These are phyloP conservation scores for Podospora pseudoanserina DNA, from an alignment of 495 filamentous ascomycete species.

Conservation along the genomic window DNA sequence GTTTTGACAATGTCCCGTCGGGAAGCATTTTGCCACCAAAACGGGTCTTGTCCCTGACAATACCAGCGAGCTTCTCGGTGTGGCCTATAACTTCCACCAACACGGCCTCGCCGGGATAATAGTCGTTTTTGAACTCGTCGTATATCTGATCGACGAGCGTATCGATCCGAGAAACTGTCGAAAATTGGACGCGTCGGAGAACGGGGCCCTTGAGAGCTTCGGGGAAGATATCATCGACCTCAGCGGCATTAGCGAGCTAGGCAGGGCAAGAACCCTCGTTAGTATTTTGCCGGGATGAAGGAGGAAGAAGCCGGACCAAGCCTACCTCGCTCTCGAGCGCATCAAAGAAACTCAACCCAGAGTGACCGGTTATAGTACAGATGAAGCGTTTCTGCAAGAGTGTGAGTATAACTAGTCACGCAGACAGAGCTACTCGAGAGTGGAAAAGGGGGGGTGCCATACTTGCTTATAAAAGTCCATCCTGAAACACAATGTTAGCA, in stretches of 20 bases:
- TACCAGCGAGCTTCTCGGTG: constrained; percentile 68
- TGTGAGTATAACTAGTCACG: constrained; percentile 18
- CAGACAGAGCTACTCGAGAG: background rate
- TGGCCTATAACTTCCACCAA: constrained; percentile 61
- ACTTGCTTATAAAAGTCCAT: constrained; percentile 94
- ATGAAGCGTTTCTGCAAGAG: constrained; percentile 72
- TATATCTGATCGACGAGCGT: constrained; percentile 64
- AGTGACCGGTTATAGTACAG: constrained; percentile 92
- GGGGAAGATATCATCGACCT: constrained; percentile 87
- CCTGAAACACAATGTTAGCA: constrained; percentile 43
- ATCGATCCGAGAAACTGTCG: constrained; percentile 85
- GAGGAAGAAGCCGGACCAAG: constrained; percentile 8
- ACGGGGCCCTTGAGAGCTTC: constrained; percentile 89
- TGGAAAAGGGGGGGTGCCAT: constrained; percentile 21
- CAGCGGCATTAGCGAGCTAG: constrained; percentile 77
- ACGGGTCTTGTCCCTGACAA: constrained; percentile 82
- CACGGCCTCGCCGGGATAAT: constrained; percentile 88
- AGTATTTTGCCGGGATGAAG: background rate
- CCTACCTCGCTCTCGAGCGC: constrained; percentile 89
- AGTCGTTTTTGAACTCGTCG: constrained; percentile 88
- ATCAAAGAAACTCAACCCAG: constrained; percentile 89
- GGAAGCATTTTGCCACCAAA: constrained; percentile 56
- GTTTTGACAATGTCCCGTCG: constrained; percentile 61
- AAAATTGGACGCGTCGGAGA: constrained; percentile 84
- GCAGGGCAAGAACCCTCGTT: background rate